Evolutionary conservation across 1,284 basidiomycete species (phyloP).

Genomic region (Malassezia vespertilionis): DNA sequence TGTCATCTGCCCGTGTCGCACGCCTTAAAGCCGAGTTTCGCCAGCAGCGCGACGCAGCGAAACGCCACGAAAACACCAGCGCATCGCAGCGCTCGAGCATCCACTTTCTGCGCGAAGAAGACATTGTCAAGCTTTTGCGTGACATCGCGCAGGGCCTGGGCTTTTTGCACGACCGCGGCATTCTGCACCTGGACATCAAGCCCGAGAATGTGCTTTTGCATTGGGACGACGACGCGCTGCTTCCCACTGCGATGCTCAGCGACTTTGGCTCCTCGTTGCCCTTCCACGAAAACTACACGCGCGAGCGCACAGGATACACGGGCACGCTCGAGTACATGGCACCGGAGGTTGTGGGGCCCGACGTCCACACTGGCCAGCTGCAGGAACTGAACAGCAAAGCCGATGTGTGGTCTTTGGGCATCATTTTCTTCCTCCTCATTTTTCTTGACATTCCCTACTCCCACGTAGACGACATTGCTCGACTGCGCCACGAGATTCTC

Average conservation of each 20-base stretch:
- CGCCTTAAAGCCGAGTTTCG: conserved; percentile 25
- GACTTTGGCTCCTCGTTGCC: conserved; percentile 75
- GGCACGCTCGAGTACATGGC: conserved; percentile 68
- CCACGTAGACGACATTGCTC: conserved; percentile 54
- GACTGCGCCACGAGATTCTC: conserved; percentile 63
- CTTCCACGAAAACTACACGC: conserved; percentile 30
- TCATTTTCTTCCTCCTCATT: conserved; percentile 79
- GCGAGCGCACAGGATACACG: conserved; percentile 63
- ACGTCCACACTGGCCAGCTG: conserved; percentile 54
- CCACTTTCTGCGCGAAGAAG: conserved; percentile 37
- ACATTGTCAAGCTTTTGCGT: conserved; percentile 30
- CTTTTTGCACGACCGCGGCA: conserved; percentile 38
- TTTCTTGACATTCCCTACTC: conserved; percentile 60
- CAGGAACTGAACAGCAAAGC: conserved; percentile 68
- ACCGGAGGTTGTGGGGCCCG: conserved; percentile 62
- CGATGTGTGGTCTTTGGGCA: conserved; percentile 53
- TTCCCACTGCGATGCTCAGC: conserved; percentile 68
- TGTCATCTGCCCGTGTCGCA: conserved; percentile 17
- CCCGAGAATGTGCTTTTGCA: conserved; percentile 84
- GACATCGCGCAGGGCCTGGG: conserved; percentile 37
- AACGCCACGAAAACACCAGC: neutral
- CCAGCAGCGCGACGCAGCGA: conserved; percentile 14
- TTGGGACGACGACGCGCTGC: conserved; percentile 75
- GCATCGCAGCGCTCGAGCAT: conserved; percentile 15
- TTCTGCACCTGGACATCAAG: conserved; percentile 81